Base-by-base conservation (phyloP, 2,329 filamentous ascomycete genomes). In the Sporothrix globosa region DNA sequence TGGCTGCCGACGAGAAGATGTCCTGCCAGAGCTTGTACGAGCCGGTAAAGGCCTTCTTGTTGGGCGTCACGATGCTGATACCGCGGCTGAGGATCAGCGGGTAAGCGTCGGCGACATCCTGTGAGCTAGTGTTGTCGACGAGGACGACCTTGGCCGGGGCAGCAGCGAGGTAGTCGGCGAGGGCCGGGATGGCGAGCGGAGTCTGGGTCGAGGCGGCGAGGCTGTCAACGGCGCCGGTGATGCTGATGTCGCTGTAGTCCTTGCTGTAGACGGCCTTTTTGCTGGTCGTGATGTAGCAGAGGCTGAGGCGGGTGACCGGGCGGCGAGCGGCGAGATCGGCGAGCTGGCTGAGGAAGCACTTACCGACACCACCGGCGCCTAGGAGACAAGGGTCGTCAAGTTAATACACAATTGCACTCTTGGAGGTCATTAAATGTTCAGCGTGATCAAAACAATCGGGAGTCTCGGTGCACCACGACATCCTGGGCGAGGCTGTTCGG, bases 21-120 rank as follows among this genome's bases (percentile, higher is more conserved):
- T 91, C 88, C 77, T 92, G 87, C 94, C 95, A 99, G 70, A 97
- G 84, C 75, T 88, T 84, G 76, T 92, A 89, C 60, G 88, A 89
- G 71, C 91, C 90, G 0, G 93, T 96, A 82, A 99, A 99, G 17
- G 92, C 95, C 82, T 99, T 99, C 85, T 99, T 99, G 86, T 98
- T 99, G 56, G 96, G 94, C 0, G 96, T 99, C 39, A 98, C 92
- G 76, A 99, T 89, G 80, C 89, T 95, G 80, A 99, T 90, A 14
- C 94, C 95, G 73, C 89, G 88, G 76, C 87, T 86, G 72, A 99
- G 84, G 80, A 97, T 92, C 61, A 86, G 80, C 0, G 96, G 94
- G 81, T 99, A 99, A 41, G 87, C 82, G 72, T 92, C 87, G 65
- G 95, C 96, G 41, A 99, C 86, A 74, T 91, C 90, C 76, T 95